These are phyloP conservation scores for Globisporangium perplexum DNA, from an alignment of 352 stramenopile species.

Conservation along the genomic window DNA sequence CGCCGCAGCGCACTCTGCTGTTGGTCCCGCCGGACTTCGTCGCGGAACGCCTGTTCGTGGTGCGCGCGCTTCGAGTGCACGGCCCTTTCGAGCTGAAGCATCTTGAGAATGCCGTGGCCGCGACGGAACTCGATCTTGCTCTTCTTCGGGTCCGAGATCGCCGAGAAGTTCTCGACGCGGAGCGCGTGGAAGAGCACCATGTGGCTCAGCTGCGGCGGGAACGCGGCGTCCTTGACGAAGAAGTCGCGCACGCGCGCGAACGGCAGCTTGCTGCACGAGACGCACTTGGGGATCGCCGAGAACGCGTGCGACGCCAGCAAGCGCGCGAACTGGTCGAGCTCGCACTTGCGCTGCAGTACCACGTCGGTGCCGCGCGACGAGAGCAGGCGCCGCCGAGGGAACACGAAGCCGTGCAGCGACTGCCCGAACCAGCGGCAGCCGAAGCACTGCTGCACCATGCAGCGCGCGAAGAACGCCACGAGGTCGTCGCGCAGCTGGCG, in stretches of 20 bases:
- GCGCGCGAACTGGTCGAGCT: conserved; percentile 48
- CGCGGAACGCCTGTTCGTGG: conserved; percentile 5
- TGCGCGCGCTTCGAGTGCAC: conserved; percentile 35
- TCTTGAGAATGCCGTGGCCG: conserved; percentile 42
- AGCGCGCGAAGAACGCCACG: conserved; percentile 35
- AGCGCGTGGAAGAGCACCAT: conserved; percentile 27
- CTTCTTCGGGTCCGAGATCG: conserved; percentile 61
- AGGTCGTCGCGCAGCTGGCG: conserved; percentile 43
- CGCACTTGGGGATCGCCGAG: conserved; percentile 67
- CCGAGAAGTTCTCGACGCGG: conserved; percentile 40
- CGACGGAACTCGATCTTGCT: conserved; percentile 79
- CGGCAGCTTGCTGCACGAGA: conserved; percentile 42
- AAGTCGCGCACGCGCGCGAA: conserved; percentile 67
- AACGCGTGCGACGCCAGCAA: conserved; percentile 69
- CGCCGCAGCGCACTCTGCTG: conserved; percentile 4
- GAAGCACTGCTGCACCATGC: conserved; percentile 55
- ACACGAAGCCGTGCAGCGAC: conserved; percentile 49
- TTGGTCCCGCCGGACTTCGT: conserved; percentile 9
- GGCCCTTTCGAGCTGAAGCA: conserved; percentile 62
- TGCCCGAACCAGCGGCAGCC: conserved; percentile 69
- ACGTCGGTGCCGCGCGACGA: conserved; percentile 34
- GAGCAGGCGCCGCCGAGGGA: conserved; percentile 57
- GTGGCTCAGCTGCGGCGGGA: conserved; percentile 19
- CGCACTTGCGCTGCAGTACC: conserved; percentile 38
- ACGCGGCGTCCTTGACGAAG: conserved; percentile 32